Evolutionary conservation across 768 basidiomycete species (phyloP), one percentile per base, ranked within the genome.

Genomic region (Lactifluus piperatus): DNA sequence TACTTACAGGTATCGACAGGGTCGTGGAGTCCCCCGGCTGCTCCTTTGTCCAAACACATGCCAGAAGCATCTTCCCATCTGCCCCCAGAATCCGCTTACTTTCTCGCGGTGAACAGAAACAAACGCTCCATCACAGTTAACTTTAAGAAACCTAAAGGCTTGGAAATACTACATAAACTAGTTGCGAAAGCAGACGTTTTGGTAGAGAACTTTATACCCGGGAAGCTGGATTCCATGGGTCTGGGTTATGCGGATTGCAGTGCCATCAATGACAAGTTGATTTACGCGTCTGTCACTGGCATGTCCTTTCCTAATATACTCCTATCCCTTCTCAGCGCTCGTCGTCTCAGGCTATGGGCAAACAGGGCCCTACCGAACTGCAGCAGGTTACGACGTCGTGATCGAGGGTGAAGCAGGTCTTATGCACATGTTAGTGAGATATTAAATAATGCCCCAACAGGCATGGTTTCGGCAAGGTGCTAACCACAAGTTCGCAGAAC

Each of bases 201-300:
- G 14, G 91, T 95, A 0, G 92, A 95, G 74, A 95, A 95, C 68
- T 94, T 85, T 62, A 72, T 91, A 37, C 77, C 88, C 7, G 90
- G 94, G 3, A 97, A 97, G 70, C 80, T 97, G 18, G 84, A 81
- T 7, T 80, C 81, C 50, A 79, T 93, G 74, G 92, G 94, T 0
- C 79, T 97, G 20, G 91, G 91, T 5, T 97, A 83, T 76, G 86
- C 92, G 62, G 83, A 88, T 56, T 91, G 91, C 68, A 75, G 74
- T 57, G 78, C 79, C 68, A 76, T 94, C 51, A 97, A 97, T 66
- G 84, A 85, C 5, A 72, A 78, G 26, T 74, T 97, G 47, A 85
- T 97, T 26, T 97, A 97, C 68, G 82, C 91, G 44, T 91, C 88
- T 14, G 86, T 97, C 61, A 91, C 91, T 14, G 91, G 92, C 91